Percentiles rank a stretch among this genome's conserved stretches.
Evolutionary conservation across 1,284 basidiomycete species (phyloP).

Genomic region (Heterobasidion occidentale): DNA sequence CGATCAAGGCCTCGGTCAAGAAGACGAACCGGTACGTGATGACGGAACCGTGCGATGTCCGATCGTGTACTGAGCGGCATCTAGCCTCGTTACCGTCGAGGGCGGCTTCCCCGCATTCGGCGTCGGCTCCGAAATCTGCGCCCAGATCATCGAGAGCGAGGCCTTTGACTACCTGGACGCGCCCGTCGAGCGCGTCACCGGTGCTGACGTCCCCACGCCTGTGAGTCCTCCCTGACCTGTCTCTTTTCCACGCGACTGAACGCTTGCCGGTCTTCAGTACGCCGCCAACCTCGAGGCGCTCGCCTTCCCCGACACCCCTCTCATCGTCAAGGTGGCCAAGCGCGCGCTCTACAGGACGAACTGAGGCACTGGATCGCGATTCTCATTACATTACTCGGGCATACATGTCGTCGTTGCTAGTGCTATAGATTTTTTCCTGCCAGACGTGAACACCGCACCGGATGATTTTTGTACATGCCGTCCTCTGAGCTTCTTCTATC

Average conservation of each 20-base stretch:
- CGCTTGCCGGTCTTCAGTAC: conserved; percentile 46
- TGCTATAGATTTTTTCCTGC: conserved; percentile 14
- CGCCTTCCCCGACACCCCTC: conserved; percentile 84
- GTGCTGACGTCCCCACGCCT: conserved; percentile 94
- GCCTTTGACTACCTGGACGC: conserved; percentile 98
- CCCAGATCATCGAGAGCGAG: conserved; percentile 92
- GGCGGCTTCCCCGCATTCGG: conserved; percentile 99
- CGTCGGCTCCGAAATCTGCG: conserved; percentile 97
- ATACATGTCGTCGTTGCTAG: conserved; percentile 12
- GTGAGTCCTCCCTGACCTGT: conserved; percentile 39
- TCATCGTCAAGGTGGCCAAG: conserved; percentile 89
- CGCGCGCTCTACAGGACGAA: conserved; percentile 86
- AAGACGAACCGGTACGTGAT: conserved; percentile 83
- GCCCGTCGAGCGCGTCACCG: conserved; percentile 95
- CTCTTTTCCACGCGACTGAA: conserved; percentile 1
- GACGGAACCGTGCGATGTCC: conserved; percentile 6
- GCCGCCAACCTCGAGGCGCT: conserved; percentile 83
- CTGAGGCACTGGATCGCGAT: conserved; percentile 26
- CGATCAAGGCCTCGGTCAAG: conserved; percentile 93
- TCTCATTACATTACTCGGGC: not conserved
- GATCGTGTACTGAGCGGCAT: not conserved
- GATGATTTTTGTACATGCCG: too few species aligned
- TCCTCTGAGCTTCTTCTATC: too few species aligned
- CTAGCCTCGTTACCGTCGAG: conserved; percentile 87
- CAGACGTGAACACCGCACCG: not conserved